phyloP scores from a whole-genome alignment of 2,329 filamentous ascomycete species.

The Fusarium multiceps region DNA sequence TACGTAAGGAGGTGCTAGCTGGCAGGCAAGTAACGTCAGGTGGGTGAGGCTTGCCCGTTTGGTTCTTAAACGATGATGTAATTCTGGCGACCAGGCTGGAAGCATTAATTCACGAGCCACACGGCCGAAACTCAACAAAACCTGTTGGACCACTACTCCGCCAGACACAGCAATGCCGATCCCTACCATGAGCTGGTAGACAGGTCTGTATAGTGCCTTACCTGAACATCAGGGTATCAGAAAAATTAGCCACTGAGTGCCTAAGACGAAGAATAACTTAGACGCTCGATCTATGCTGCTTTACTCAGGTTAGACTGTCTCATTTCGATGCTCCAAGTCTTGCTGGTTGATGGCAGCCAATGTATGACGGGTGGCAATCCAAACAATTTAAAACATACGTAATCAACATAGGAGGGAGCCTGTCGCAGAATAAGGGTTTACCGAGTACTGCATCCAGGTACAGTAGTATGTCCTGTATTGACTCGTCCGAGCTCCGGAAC shows the following conservation, averaged over 20 bases:
- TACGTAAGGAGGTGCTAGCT: background rate
- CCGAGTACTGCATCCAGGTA: background rate
- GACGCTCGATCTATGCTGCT: background rate
- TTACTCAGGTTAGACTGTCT: background rate
- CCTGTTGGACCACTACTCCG: conserved; percentile 15
- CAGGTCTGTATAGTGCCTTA: background rate
- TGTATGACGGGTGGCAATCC: conserved; percentile 24
- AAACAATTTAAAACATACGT: conserved; percentile 26
- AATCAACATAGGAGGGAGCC: conserved; percentile 21
- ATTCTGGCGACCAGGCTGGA: conserved; percentile 26
- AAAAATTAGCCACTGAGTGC: background rate
- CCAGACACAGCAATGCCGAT: conserved; percentile 16
- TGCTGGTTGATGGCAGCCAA: background rate
- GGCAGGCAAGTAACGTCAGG: background rate
- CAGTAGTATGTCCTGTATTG: background rate
- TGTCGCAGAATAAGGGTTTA: conserved; percentile 2
- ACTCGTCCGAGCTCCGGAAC: background rate
- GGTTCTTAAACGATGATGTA: conserved; percentile 43
- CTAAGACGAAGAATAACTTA: background rate
- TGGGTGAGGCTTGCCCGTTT: conserved; percentile 36
- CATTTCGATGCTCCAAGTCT: background rate
- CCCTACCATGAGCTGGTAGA: conserved; percentile 23
- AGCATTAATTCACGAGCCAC: conserved; percentile 8
- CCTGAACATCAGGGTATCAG: background rate
- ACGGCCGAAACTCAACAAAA: conserved; percentile 9